Evolutionary conservation across 305 asterid genomes (phyloP), one percentile per base, ranked within the genome.

Genomic region (Rubia occidens): DNA sequence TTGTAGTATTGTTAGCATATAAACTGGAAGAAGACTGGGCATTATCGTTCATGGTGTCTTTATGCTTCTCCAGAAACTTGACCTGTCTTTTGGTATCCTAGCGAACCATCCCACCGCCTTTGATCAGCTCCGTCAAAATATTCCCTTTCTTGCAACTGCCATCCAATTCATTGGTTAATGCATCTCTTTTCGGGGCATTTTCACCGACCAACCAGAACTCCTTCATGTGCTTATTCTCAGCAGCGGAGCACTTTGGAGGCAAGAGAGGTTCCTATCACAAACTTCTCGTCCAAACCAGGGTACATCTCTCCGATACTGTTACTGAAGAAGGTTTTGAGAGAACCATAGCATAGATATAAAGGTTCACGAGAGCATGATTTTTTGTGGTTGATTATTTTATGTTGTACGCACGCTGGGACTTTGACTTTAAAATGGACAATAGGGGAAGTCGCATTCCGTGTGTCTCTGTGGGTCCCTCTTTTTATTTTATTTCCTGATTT

Each of bases 81-180:
- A 91, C 98, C 70, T 85, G 94, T 67, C 95, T 77, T 58, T 92
- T 85, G 55, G 81, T 67, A 8, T 97, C 98, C 98, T 97, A 93
- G 9, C 84, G 78, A 43, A 90, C 82, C 87, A 90, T 80, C 66
- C 93, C 97, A 70, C 79, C 80, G 13, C 78, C 72, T 74, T 82
- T 85, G 14, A 93, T 77, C 43, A 85, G 85, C 55, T 89, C 84
- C 6, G 56, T 15, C 68, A 88, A 81, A 74, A 81, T 77, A 54
- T 37, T 63, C 0, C 87, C 87, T 69, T 71, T 82, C 75, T 73
- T 82, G 7, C 44, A 65, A 68, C 67, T 71, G 60, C 2, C 37
- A 37, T 67, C 71, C 24, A 70, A 69, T 58, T 74, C 83, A 53
- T 4, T 47, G n/a, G 14, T 13, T n/a, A 26, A 45, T 32, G 24